Conservation (phyloP, 805 yeast species). For the Candida andamanensis region DNA sequence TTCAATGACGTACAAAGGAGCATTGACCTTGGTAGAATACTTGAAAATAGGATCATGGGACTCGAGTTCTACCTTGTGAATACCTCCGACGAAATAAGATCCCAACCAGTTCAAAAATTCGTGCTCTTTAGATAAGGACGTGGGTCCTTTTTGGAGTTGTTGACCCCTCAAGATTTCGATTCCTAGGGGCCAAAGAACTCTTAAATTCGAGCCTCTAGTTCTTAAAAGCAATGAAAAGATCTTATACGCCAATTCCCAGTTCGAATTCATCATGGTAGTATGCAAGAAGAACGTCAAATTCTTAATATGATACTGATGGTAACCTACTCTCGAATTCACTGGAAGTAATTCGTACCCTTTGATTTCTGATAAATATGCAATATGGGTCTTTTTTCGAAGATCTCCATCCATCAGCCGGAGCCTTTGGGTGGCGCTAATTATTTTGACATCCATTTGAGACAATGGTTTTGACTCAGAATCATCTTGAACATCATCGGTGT, state of each 20-base stretch:
- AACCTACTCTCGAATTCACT: slow-evolving; percentile 1
- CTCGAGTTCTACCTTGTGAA: slow-evolving; percentile 7
- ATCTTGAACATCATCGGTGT: no score
- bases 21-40: slow-evolving; percentile 33
- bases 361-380: no score
- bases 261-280: slow-evolving; percentile 38
- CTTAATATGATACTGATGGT: slow-evolving; percentile 19
- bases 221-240: slow-evolving; percentile 47
- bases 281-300: slow-evolving; percentile 45
- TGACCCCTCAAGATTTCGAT: slow-evolving; percentile 43
- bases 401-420: no score
- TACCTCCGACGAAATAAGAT: slow-evolving; percentile 19
- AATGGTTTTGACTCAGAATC: slow-evolving; percentile 1
- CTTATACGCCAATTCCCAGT: slow-evolving; percentile 55
- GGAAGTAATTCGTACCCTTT: slow-evolving; percentile 6
- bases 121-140: slow-evolving; percentile 12
- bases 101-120: slow-evolving; percentile 34
- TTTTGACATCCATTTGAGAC: background rate
- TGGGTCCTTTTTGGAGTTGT: background rate
- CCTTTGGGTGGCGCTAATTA: background rate
- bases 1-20: slow-evolving; percentile 38
- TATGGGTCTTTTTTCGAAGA: no score
- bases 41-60: slow-evolving; percentile 34
- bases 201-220: slow-evolving; percentile 45
- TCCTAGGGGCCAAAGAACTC: slow-evolving; percentile 61